Conservation (phyloP, 495 filamentous ascomycete species). For the Cetradonia linearis region DNA sequence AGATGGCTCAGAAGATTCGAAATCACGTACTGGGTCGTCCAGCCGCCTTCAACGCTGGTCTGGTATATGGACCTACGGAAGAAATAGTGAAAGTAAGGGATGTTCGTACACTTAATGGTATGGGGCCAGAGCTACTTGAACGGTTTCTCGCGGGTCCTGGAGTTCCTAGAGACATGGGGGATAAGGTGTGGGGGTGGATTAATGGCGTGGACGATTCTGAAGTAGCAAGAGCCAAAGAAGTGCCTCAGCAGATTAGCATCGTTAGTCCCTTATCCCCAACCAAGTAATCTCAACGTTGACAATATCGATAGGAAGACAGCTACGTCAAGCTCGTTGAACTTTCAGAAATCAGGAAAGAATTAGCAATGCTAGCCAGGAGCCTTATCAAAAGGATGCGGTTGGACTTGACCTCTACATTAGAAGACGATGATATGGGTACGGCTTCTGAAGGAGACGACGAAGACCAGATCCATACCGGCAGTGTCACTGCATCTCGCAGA, state of each 20-base stretch:
- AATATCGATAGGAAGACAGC: constrained; percentile 53
- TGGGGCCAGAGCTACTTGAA: constrained; percentile 52
- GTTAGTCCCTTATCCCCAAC: constrained; percentile 6
- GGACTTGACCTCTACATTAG: constrained; percentile 54
- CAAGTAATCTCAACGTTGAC: neutral
- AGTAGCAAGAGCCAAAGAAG: constrained; percentile 56
- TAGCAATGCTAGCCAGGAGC: constrained; percentile 53
- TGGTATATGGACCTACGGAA: constrained; percentile 38
- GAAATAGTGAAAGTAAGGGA: constrained; percentile 53
- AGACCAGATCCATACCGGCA: neutral
- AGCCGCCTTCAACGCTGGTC: constrained; percentile 31
- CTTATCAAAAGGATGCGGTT: constrained; percentile 67
- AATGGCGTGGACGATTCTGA: constrained; percentile 53
- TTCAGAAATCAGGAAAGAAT: constrained; percentile 51
- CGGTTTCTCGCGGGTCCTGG: constrained; percentile 59
- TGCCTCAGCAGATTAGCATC: constrained; percentile 87
- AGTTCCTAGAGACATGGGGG: constrained; percentile 55
- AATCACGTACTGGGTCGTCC: constrained; percentile 45
- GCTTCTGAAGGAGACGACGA: constrained; percentile 14
- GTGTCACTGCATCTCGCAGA: constrained; percentile 23
- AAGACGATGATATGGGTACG: constrained; percentile 26
- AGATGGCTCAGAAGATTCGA: constrained; percentile 60
- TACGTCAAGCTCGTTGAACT: constrained; percentile 58
- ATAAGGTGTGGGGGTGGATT: constrained; percentile 68
- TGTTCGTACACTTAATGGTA: constrained; percentile 48